A percentile compares a stretch with the other conserved stretches of the same genome.
Conservation (phyloP, 306 rosid genomes). For the Rosa rugosa region DNA sequence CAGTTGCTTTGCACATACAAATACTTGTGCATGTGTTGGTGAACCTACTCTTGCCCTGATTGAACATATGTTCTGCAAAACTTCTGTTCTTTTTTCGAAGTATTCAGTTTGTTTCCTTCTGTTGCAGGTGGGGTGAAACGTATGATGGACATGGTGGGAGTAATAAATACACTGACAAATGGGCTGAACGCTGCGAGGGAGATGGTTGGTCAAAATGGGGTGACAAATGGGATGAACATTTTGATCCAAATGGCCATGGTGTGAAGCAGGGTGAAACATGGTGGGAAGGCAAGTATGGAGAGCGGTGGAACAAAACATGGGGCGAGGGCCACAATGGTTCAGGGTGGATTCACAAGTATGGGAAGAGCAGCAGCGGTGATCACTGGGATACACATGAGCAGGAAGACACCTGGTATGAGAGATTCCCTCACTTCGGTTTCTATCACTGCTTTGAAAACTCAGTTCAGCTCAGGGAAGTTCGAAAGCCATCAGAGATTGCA, state of each 20-base stretch:
- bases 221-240: slow-evolving; percentile 98
- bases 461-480: slow-evolving; percentile 84
- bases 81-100: not conserved
- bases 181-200: slow-evolving; percentile 80
- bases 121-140: slow-evolving; percentile 87
- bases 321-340: slow-evolving; percentile 89
- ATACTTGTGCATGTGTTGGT: not conserved
- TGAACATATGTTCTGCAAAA: not conserved
- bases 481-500: slow-evolving; percentile 48
- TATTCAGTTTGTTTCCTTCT: slow-evolving; percentile 9
- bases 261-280: slow-evolving; percentile 94
- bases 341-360: slow-evolving; percentile 96
- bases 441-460: slow-evolving; percentile 84
- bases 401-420: slow-evolving; percentile 94
- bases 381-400: slow-evolving; percentile 89
- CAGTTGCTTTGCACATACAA: not conserved
- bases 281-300: slow-evolving; percentile 89
- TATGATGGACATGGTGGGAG: slow-evolving; percentile 92
- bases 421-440: slow-evolving; percentile 85
- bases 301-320: slow-evolving; percentile 94
- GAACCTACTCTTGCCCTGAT: not conserved
- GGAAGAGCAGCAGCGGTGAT: slow-evolving; percentile 92
- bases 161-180: slow-evolving; percentile 86
- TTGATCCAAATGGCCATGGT: slow-evolving; percentile 61
- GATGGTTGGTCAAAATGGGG: slow-evolving; percentile 98